Evolutionary conservation across 1,284 basidiomycete species (phyloP), one percentile per base, ranked within the genome.

Genomic region (Leccinum griseonigrum): DNA sequence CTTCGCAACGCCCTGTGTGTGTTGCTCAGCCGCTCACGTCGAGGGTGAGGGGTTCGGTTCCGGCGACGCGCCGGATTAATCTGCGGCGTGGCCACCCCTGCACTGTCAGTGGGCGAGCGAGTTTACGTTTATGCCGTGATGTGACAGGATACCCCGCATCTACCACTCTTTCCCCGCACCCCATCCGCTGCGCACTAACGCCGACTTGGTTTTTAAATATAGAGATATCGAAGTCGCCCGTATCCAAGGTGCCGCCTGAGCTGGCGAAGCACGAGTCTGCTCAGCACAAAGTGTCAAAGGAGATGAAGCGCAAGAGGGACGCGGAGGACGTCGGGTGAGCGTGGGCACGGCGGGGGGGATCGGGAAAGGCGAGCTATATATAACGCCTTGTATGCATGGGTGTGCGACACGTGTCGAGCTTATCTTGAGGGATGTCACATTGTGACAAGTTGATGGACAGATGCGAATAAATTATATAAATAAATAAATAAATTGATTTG

Each of bases 141-240:
- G 16, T 57, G 46, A 63, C 51, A 59, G 54, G 55, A 52, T 60
- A 32, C 63, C 59, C 67, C 70, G 11, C 56, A 60, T 58, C 22
- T 48, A 31, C 53, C 65, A 51, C 63, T 43, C 48, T 59, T 71
- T 67, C 69, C 68, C 70, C 67, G 51, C 66, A 60, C 18, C 32
- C 14, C 22, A 32, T n/a, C 10, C 43, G 18, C 18, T 48, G 56
- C 60, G 61, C 57, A 60, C 59, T 73, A 58, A 74, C 62, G 43
- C 59, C 58, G 46, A 16, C 51, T 11, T 50, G 11, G n/a, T 43
- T 46, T 26, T 11, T 14, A 10, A 26, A 36, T 31, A 51, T 75
- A 90, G 95, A 97, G 76, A 94, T 98, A 63, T 88, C 90, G 32
- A 97, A 97, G 81, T 94, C 91, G 67, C 92, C 94, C 0, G 88